Percentiles rank a stretch among this genome's conserved stretches.
Evolutionary conservation across 495 filamentous ascomycete species (phyloP).

Genomic region (Astrothelium subdiscretum): DNA sequence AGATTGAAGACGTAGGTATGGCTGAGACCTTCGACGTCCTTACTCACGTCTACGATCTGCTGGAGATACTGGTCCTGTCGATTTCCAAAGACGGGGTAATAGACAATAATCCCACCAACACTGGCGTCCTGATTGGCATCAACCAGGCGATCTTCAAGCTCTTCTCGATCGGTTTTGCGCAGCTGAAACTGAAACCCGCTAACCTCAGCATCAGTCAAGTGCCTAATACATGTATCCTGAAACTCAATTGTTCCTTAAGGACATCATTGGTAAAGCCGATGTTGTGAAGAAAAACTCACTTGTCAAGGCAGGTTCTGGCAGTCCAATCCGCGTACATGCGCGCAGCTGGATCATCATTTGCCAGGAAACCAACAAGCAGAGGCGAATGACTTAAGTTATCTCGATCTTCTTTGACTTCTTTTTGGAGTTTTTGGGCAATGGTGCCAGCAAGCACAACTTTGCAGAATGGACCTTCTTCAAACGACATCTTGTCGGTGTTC

Average conservation of each 20-base stretch:
- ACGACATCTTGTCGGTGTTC: not conserved
- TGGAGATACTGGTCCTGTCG: constrained; percentile 87
- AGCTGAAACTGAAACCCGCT: constrained; percentile 87
- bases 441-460: constrained; percentile 81
- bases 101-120: constrained; percentile 92
- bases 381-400: constrained; percentile 57
- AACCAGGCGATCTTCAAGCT: constrained; percentile 75
- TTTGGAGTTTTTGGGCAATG: constrained; percentile 67
- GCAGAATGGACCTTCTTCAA: constrained; percentile 38
- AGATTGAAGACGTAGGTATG: constrained; percentile 97
- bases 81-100: constrained; percentile 92
- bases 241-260: not conserved
- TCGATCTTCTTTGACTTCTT: constrained; percentile 63
- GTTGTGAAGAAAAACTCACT: constrained; percentile 44
- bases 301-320: constrained; percentile 87
- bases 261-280: not conserved
- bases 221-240: not conserved
- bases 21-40: constrained; percentile 92
- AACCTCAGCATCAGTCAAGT: not conserved
- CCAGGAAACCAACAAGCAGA: constrained; percentile 78
- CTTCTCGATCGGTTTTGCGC: constrained; percentile 68
- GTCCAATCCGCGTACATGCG: constrained; percentile 93
- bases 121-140: constrained; percentile 63
- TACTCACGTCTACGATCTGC: constrained; percentile 77
- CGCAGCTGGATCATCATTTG: constrained; percentile 82